Evolutionary conservation across 805 yeast genomes (phyloP).

Genomic region (Teunomyces panamensis): DNA sequence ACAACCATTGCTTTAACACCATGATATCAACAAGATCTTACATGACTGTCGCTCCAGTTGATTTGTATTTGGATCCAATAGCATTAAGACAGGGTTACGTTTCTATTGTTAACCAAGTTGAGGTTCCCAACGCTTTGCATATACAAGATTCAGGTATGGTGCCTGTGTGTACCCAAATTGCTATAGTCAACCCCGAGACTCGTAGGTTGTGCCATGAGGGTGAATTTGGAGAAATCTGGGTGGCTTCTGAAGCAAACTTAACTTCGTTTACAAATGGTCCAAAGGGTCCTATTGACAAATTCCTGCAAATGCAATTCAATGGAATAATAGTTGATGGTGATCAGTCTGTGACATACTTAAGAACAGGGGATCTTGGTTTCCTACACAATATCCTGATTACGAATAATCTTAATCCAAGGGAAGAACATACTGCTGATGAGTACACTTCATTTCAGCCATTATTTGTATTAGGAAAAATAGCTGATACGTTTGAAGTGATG

Average conservation of each 20-base stretch:
- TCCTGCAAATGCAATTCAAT: slow-evolving; percentile 49
- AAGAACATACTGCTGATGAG: slow-evolving; percentile 13
- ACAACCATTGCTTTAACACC: slow-evolving; percentile 77
- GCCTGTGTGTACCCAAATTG: slow-evolving; percentile 89
- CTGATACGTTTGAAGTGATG: slow-evolving; percentile 84
- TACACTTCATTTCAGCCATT: slow-evolving; percentile 62
- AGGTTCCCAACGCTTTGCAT: slow-evolving; percentile 64
- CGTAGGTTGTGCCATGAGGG: slow-evolving; percentile 74
- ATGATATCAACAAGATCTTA: slow-evolving; percentile 82
- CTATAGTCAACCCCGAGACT: slow-evolving; percentile 95
- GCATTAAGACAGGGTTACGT: slow-evolving; percentile 89
- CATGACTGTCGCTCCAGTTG: slow-evolving; percentile 84
- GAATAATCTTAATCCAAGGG: slow-evolving; percentile 36
- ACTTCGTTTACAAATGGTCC: slow-evolving; percentile 56
- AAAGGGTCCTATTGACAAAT: slow-evolving; percentile 49
- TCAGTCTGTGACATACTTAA: slow-evolving; percentile 55
- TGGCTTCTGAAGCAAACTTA: slow-evolving; percentile 81
- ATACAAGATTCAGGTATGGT: slow-evolving; percentile 95
- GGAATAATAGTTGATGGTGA: slow-evolving; percentile 68
- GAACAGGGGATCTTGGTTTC: slow-evolving; percentile 96
- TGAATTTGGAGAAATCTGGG: slow-evolving; percentile 97
- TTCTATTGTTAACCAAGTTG: slow-evolving; percentile 71
- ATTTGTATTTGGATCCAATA: slow-evolving; percentile 79
- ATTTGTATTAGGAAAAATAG: slow-evolving; percentile 78
- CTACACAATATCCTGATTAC: slow-evolving; percentile 64